Base-by-base conservation (phyloP, 768 basidiomycete genomes). In the Termitomyces sp. region DNA sequence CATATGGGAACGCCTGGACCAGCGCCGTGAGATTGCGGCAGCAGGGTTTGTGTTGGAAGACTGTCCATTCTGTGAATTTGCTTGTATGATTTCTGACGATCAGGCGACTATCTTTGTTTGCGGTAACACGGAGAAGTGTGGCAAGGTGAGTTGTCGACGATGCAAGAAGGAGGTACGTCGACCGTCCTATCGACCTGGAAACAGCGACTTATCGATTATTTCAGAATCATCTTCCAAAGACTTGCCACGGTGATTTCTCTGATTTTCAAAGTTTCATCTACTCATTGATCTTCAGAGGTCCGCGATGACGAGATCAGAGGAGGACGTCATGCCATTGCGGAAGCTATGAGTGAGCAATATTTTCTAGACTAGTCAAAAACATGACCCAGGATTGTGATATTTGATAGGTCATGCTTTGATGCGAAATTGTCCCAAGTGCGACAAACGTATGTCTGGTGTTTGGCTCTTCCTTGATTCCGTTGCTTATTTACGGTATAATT, bases 21-120 rank as follows among this genome's bases (percentile, higher is more conserved):
- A 86, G 62, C 78, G 78, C 16, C 83, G 84, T 62, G 86, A 89
- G 59, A 81, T 91, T 37, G 82, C 86, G 58, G 80, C 77, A 3
- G 89, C 90, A 29, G 83, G 77, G 3, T 66, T 91, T 38, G 84
- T 85, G 44, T 74, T 91, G n/a, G 89, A 90, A 68, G 85, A 86
- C 59, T 92, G 90, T 65, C 90, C 90, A 8, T 85, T 82, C 58
- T 92, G 90, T 73, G 86, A 88, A 38, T 92, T 79, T 68, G 86
- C 81, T 57, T 81, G 81, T 60, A 77, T 85, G 23, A 83, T 86
- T 47, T 84, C 83, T 35, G 69, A 68, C 35, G 62, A 82, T 46
- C 70, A 77, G 53, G 83, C 83, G 65, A 80, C 77, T 59, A 71
- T 85, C 5, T 86, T 68, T 41, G 53, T 59, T 3, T 71, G 70